Evolutionary conservation across 192 early-diverging fungal species (phyloP).

Genomic region (Umbelopsis sp.): DNA sequence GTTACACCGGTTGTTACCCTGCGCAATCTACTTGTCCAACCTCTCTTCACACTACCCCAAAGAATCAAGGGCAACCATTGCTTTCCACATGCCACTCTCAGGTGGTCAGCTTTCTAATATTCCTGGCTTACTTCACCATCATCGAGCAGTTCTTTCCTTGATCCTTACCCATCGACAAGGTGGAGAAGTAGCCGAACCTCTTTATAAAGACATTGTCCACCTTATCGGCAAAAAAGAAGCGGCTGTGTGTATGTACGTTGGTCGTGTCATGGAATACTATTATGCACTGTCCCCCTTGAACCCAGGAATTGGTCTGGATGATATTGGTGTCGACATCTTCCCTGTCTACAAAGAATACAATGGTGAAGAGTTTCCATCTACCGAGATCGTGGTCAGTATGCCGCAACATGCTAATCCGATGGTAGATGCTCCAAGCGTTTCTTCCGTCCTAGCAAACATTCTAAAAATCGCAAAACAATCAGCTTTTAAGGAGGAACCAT

Average conservation of each 20-base stretch:
- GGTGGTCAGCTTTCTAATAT: conserved; percentile 53
- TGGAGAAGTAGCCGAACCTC: conserved; percentile 48
- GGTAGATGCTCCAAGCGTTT: neutral
- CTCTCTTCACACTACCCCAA: conserved; percentile 50
- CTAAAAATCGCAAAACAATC: neutral
- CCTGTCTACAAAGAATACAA: neutral
- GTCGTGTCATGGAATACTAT: conserved; percentile 38
- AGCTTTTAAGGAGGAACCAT: neutral
- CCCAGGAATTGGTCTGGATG: conserved; percentile 25
- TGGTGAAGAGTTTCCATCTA: neutral
- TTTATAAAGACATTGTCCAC: conserved; percentile 40
- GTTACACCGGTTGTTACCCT: conserved; percentile 46
- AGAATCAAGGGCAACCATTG: conserved; percentile 53
- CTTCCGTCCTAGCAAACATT: neutral
- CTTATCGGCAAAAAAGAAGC: conserved; percentile 42
- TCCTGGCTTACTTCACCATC: conserved; percentile 50
- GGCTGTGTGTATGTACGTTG: conserved; percentile 47
- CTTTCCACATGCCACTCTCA: conserved; percentile 51
- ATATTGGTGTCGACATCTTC: conserved; percentile 16
- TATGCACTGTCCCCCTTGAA: conserved; percentile 32
- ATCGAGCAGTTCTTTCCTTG: conserved; percentile 51
- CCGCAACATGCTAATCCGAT: neutral
- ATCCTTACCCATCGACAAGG: conserved; percentile 52
- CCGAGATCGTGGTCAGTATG: neutral
- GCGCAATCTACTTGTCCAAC: conserved; percentile 47